A percentile compares a stretch with the other conserved stretches of the same genome.
phyloP scores from a whole-genome alignment of 164 flowering plant genomes.

The grape (Vitis vinifera) region DNA sequence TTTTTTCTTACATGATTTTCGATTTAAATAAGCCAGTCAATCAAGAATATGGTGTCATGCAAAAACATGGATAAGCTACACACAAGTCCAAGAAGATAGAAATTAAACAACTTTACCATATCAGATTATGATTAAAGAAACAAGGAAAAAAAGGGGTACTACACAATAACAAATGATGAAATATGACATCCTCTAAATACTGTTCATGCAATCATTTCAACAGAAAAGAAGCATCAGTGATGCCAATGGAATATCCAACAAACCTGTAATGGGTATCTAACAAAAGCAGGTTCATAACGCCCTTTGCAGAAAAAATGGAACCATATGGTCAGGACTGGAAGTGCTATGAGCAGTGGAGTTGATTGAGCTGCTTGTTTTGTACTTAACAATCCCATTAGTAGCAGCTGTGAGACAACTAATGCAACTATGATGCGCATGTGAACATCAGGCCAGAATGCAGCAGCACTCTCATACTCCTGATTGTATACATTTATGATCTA shows the following conservation, averaged over 20 bases:
- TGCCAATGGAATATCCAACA: conserved; percentile 11
- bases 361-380: conserved; percentile 65
- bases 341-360: conserved; percentile 68
- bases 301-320: conserved; percentile 75
- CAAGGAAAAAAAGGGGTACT: not conserved
- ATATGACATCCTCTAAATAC: no score
- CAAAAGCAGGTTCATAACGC: conserved; percentile 77
- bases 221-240: not conserved
- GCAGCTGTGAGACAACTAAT: conserved; percentile 66
- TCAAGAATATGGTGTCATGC: no score
- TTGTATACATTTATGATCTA: conserved; percentile 85
- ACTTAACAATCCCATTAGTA: conserved; percentile 67
- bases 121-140: no score
- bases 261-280: conserved; percentile 74
- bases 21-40: no score
- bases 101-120: no score
- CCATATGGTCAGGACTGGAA: conserved; percentile 79
- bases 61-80: no score
- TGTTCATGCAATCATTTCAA: no score
- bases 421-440: conserved; percentile 67
- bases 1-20: no score
- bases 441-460: conserved; percentile 89
- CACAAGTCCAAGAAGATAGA: no score
- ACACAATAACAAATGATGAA: not conserved
- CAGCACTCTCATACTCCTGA: conserved; percentile 84